Base-by-base conservation (phyloP, 345 rosid species). In the Eucalyptus cloeziana region DNA sequence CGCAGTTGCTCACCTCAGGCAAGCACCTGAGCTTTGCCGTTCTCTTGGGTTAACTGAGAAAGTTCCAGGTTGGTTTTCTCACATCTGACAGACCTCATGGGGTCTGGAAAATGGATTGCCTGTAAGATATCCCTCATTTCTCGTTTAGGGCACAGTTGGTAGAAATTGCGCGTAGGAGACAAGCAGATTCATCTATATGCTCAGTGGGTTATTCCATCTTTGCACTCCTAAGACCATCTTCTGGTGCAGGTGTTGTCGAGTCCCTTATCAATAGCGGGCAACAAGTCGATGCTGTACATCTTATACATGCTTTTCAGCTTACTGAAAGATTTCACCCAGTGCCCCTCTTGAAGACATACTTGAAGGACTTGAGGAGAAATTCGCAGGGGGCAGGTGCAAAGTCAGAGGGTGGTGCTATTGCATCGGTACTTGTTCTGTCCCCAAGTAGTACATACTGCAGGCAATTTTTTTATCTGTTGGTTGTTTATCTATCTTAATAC, bases 51-150 rank as follows among this genome's bases (percentile, higher is more conserved):
- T 95, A 92, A 89, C 93, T 91, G 93, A 92, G 67, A 94, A 94
- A 93, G 94, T 92, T 92, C 94, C 96, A 95, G 97, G 97, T 95
- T 92, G 93, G 95, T 92, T 90, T 95, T 90, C 93, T 90, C 88
- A 87, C 88, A 86, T 91, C 87, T 88, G 89, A 88, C 92, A 91
- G 89, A 91, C 94, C 94, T 62, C 91, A 90, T 90, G 88, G 89
- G 89, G 31, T 92, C 86, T 88, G 90, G 93, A 92, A 91, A 88
- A 64, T 67, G 81, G 91, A 88, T 89, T 89, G 49, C 80, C 90
- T 58, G 67, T 89, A 87, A 89, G 89, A 40, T 90, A 31, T 89
- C 45, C 92, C 25, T 86, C 52, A 89, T 87, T 79, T 50, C 27
- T 87, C 4, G 87, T 49, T 85, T 64, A 31, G 80, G 49, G 85